A percentile compares a stretch with the other conserved stretches of the same genome.
Conservation (phyloP, 768 basidiomycete species). For the Coprinopsis strossmayeri region DNA sequence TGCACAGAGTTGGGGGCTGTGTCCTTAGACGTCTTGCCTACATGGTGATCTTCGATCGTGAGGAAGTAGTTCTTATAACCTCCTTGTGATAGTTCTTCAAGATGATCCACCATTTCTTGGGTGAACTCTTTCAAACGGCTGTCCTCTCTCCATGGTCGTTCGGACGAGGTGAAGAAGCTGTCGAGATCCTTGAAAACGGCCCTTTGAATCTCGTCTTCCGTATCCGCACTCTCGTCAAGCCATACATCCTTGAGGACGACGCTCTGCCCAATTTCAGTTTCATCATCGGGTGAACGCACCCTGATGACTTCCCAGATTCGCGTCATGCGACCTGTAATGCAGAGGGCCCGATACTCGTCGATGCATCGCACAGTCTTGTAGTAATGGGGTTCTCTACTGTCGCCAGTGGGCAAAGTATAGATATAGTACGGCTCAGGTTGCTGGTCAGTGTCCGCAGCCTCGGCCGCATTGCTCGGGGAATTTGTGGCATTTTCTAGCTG, state of each 20-base stretch:
- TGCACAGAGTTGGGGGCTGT: not conserved
- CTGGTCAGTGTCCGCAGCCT: not conserved
- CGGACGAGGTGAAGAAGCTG: not conserved
- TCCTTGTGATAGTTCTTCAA: not conserved
- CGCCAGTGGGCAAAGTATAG: not conserved
- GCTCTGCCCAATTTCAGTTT: not conserved
- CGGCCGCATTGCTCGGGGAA: not conserved
- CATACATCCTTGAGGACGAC: slow-evolving; percentile 13
- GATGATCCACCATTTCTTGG: slow-evolving; percentile 1
- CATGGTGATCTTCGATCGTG: not conserved
- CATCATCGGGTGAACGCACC: not conserved
- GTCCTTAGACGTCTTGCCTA: not conserved
- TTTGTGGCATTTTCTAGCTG: not conserved
- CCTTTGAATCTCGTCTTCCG: slow-evolving; percentile 11
- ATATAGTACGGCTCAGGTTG: slow-evolving; percentile 1
- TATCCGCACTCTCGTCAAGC: slow-evolving; percentile 3
- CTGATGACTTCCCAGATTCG: slow-evolving; percentile 6
- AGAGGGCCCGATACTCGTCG: not conserved
- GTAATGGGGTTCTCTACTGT: not conserved
- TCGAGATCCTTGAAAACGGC: slow-evolving; percentile 11
- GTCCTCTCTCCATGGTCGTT: not conserved
- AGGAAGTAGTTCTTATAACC: not conserved
- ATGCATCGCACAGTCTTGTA: slow-evolving; percentile 1
- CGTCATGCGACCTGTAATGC: slow-evolving; percentile 7
- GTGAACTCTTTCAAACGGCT: not conserved